A percentile compares a stretch with the other conserved stretches of the same genome.
These are phyloP conservation scores for Lycium barbarum DNA, from an alignment of 257 asterid genomes.

Conservation along the genomic window DNA sequence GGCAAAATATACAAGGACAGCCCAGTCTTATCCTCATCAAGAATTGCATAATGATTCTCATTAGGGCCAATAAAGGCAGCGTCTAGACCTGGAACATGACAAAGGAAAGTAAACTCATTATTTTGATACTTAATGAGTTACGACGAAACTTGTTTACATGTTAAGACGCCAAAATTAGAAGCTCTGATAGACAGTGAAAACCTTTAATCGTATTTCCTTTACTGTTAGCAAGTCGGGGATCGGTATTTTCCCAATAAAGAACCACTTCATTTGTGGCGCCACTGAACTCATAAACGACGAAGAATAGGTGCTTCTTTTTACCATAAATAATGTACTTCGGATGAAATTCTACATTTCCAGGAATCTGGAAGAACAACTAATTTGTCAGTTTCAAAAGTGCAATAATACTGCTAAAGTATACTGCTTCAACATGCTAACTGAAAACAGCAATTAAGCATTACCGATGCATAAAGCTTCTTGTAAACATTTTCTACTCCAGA, in stretches of 20 bases:
- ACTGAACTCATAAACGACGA: conserved; percentile 77
- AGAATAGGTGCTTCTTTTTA: conserved; percentile 89
- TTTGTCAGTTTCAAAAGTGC: neutral
- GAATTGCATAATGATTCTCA: conserved; percentile 87
- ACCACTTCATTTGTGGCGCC: conserved; percentile 83
- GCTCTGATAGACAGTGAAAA: conserved; percentile 39
- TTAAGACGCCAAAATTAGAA: conserved; percentile 34
- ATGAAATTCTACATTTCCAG: conserved; percentile 87
- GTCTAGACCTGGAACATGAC: conserved; percentile 73
- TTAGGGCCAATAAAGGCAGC: conserved; percentile 90
- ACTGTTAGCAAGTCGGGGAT: conserved; percentile 78
- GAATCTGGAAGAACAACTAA: conserved; percentile 63
- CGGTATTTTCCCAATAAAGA: conserved; percentile 95
- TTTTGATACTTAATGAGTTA: neutral
- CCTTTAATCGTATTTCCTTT: conserved; percentile 88
- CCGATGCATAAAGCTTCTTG: conserved; percentile 91
- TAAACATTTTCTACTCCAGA: conserved; percentile 89
- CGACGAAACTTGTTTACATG: neutral
- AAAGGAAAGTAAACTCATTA: conserved; percentile 37
- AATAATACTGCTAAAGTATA: neutral
- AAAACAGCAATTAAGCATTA: conserved; percentile 41
- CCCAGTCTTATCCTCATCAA: conserved; percentile 93
- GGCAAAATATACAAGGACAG: conserved; percentile 82
- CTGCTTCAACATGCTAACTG: neutral
- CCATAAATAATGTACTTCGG: conserved; percentile 75